Evolutionary conservation across 2,329 filamentous ascomycete genomes (phyloP).

Genomic region (Colletotrichum tropicicola): DNA sequence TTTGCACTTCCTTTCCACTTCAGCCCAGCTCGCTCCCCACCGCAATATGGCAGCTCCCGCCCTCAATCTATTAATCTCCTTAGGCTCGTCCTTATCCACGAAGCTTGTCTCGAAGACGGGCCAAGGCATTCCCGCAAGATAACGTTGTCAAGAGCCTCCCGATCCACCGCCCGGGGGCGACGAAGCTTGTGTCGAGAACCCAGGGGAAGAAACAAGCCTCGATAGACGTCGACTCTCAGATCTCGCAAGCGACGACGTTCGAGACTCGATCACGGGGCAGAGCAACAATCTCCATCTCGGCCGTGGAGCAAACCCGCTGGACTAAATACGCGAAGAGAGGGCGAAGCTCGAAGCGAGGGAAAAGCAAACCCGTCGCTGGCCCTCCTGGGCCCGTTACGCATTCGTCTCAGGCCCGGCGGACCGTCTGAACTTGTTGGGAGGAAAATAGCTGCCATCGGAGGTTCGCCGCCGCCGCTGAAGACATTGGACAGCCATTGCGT

Average conservation of each 20-base stretch:
- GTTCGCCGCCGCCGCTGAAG: conserved; percentile 12
- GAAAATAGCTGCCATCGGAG: conserved; percentile 17
- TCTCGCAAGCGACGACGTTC: not conserved
- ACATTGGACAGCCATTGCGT: not conserved
- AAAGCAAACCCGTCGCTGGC: not conserved
- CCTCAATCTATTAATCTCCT: conserved; percentile 3
- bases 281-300: not conserved
- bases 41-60: conserved; percentile 20
- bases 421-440: conserved; percentile 6
- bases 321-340: conserved; percentile 6
- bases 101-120: not conserved
- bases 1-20: not conserved
- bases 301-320: not conserved
- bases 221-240: not conserved
- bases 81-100: conserved; percentile 1
- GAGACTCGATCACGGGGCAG: not conserved
- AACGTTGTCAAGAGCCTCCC: not conserved
- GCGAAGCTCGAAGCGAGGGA: not conserved
- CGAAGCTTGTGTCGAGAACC: conserved; percentile 4
- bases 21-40: not conserved
- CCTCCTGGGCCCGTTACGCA: conserved; percentile 26
- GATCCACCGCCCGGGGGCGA: not conserved
- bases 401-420: conserved; percentile 19
- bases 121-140: too few relatives aligned
- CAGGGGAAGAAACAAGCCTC: not conserved